Conservation (phyloP, 495 filamentous ascomycete species). For the Aspergillus nidulans region DNA sequence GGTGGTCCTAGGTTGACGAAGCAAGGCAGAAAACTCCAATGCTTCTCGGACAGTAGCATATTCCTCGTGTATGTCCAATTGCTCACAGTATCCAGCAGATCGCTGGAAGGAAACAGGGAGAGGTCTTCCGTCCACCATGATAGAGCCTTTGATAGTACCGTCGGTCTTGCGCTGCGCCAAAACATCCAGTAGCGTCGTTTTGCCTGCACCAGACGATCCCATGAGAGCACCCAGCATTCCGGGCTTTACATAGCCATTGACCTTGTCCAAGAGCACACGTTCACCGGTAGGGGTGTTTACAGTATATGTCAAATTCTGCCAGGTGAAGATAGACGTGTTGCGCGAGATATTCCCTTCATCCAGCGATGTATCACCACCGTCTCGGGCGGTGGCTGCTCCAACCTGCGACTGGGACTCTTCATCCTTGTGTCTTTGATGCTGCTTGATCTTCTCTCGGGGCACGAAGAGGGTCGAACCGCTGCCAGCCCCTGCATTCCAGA, state of each 20-base stretch:
- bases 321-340: conserved; percentile 56
- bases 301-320: conserved; percentile 56
- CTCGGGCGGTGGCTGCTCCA: conserved; percentile 11
- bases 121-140: conserved; percentile 76
- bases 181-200: conserved; percentile 55
- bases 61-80: conserved; percentile 57
- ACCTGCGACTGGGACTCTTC: conserved; percentile 32
- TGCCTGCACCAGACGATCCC: conserved; percentile 61
- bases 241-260: conserved; percentile 88
- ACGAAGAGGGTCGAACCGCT: conserved; percentile 34
- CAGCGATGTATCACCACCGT: too few relatives aligned
- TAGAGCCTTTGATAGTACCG: conserved; percentile 80
- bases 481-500: conserved; percentile 35
- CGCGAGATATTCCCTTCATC: conserved; percentile 16
- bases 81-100: conserved; percentile 55
- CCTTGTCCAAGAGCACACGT: conserved; percentile 61
- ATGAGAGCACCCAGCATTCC: conserved; percentile 74
- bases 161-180: conserved; percentile 69
- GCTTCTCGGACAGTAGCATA: conserved; percentile 61
- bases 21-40: conserved; percentile 52
- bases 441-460: conserved; percentile 33
- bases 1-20: conserved; percentile 50
- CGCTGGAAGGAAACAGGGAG: conserved; percentile 81
- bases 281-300: conserved; percentile 41
- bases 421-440: conserved; percentile 9